phyloP scores from a whole-genome alignment of 2,329 filamentous ascomycete species.

The Trichoderma sp. region DNA sequence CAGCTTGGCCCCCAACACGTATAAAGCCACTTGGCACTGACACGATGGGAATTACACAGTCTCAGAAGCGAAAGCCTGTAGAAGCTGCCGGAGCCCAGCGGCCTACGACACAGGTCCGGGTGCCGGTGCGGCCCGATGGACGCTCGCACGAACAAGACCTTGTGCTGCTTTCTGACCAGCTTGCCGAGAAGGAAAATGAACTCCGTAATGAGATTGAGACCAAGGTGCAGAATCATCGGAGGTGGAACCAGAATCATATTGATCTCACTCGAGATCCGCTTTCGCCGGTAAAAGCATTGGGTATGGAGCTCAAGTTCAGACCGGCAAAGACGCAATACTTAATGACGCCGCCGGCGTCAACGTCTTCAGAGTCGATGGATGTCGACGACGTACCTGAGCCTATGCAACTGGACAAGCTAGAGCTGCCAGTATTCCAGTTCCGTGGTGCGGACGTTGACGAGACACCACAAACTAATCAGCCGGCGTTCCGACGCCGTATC shows the following conservation, averaged over 20 bases:
- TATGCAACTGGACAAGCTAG: slow-evolving; percentile 37
- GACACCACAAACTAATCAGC: slow-evolving; percentile 44
- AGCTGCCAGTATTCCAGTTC: slow-evolving; percentile 46
- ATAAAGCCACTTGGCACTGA: slow-evolving; percentile 33
- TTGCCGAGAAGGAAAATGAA: slow-evolving; percentile 77
- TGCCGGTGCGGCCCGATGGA: slow-evolving; percentile 67
- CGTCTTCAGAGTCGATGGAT: slow-evolving; percentile 56
- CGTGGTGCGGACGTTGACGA: slow-evolving; percentile 39
- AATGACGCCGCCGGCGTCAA: slow-evolving; percentile 62
- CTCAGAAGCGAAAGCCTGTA: slow-evolving; percentile 67
- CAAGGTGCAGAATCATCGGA: slow-evolving; percentile 82
- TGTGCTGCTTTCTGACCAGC: slow-evolving; percentile 70
- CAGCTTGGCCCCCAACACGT: not conserved
- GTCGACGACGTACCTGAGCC: slow-evolving; percentile 49
- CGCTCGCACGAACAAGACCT: slow-evolving; percentile 76
- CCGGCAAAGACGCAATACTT: slow-evolving; percentile 70
- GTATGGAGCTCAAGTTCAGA: slow-evolving; percentile 63
- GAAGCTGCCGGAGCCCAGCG: slow-evolving; percentile 62
- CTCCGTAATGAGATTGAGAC: slow-evolving; percentile 79
- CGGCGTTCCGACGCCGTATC: slow-evolving; percentile 77
- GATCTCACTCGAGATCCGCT: slow-evolving; percentile 85
- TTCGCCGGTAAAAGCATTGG: slow-evolving; percentile 69
- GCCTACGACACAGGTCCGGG: slow-evolving; percentile 63
- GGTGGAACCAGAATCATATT: slow-evolving; percentile 88
- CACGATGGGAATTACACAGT: slow-evolving; percentile 42